Evolutionary conservation across 352 stramenopile species (phyloP).

Genomic region (Phytophthora capsici): DNA sequence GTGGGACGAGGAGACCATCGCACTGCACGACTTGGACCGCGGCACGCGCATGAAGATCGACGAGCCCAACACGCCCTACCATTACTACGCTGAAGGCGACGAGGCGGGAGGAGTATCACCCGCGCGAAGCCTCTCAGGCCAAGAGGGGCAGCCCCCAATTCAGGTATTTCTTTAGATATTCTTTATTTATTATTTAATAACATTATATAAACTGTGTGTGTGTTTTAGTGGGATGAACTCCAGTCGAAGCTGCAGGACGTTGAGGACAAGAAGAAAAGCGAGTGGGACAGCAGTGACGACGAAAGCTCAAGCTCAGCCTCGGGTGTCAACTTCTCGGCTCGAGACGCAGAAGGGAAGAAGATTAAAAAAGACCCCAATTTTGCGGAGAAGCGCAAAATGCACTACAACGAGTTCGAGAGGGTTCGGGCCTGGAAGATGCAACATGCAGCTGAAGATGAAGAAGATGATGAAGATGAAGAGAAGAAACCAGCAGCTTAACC

Average conservation of each 20-base stretch:
- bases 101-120: slow-evolving; percentile 49
- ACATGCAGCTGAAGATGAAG: slow-evolving; percentile 52
- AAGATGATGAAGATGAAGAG: slow-evolving; percentile 49
- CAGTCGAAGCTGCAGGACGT: slow-evolving; percentile 68
- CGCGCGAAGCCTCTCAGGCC: slow-evolving; percentile 55
- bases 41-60: slow-evolving; percentile 95
- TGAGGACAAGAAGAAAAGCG: slow-evolving; percentile 55
- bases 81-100: slow-evolving; percentile 66
- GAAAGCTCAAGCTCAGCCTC: slow-evolving; percentile 30
- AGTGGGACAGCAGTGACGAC: slow-evolving; percentile 68
- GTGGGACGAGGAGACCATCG: slow-evolving; percentile 94
- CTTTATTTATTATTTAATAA: too few relatives aligned
- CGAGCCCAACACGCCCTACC: slow-evolving; percentile 93
- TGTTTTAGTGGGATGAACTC: slow-evolving; percentile 69
- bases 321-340: slow-evolving; percentile 40
- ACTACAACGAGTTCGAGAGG: slow-evolving; percentile 87
- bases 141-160: slow-evolving; percentile 46
- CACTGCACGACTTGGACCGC: slow-evolving; percentile 88
- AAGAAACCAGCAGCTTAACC: slow-evolving; percentile 6
- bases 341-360: slow-evolving; percentile 69
- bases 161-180: slow-evolving; percentile 35
- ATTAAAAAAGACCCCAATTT: slow-evolving; percentile 73
- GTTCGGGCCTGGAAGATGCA: slow-evolving; percentile 74
- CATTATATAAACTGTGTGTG: too few relatives aligned
- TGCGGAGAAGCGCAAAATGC: slow-evolving; percentile 73